These are phyloP conservation scores for Cercospora sojina DNA, from an alignment of 2,329 filamentous ascomycete genomes.

Conservation along the genomic window DNA sequence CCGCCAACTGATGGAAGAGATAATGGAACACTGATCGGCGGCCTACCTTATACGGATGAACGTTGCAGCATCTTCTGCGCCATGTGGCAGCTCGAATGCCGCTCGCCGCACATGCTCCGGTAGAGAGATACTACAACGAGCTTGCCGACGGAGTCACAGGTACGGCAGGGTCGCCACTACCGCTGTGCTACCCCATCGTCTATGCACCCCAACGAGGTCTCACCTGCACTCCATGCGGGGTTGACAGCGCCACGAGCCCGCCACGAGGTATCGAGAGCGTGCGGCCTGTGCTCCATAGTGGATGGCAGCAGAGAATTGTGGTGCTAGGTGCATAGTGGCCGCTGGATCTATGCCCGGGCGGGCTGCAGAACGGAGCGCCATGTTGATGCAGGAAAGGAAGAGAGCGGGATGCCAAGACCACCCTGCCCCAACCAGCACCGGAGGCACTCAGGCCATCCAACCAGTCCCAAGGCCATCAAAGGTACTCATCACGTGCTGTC, in stretches of 20 bases:
- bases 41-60: conserved; percentile 15
- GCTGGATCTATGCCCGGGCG: conserved; percentile 6
- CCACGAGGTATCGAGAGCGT: conserved; percentile 6
- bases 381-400: conserved; percentile 1
- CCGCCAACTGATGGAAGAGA: conserved; percentile 11
- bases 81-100: conserved; percentile 6
- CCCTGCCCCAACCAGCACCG: not conserved
- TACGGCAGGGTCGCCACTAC: conserved; percentile 1
- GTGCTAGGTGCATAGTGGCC: not conserved
- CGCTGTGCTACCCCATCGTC: not conserved
- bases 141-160: conserved; percentile 6
- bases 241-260: not conserved
- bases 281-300: not conserved
- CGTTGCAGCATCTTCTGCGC: not conserved
- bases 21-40: not conserved
- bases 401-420: conserved; percentile 5
- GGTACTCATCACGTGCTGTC: not conserved
- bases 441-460: not conserved
- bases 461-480: not conserved
- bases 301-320: not conserved
- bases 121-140: conserved; percentile 1
- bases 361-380: conserved; percentile 1
- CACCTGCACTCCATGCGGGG: conserved; percentile 9
- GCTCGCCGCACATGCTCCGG: conserved; percentile 12
- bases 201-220: conserved; percentile 7